Base-by-base conservation (phyloP, 2,329 filamentous ascomycete genomes). In the Diplocarpon rosae region DNA sequence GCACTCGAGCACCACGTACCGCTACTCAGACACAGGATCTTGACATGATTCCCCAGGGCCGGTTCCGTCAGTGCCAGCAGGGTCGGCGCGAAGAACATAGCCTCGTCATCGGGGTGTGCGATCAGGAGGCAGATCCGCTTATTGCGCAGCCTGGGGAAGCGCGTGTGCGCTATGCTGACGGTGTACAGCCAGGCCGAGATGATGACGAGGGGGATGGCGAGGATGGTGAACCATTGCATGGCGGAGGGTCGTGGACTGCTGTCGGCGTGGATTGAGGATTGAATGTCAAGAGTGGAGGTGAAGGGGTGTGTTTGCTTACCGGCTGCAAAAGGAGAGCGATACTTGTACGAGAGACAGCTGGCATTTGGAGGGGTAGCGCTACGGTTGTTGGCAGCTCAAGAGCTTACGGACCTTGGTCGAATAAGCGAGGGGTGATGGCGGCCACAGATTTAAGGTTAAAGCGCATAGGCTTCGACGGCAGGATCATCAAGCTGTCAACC, bases 1-100 rank as follows among this genome's bases (percentile, higher is more conserved):
- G n/a, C 10, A 20, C 36, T 3, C 37, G 15, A 17, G 14, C 13
- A 11, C 13, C 13, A 14, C 46, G 57, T 66, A 81, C 85, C 89
- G 53, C 80, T 90, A 65, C 85, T 93, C 52, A 98, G 69, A 66
- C 92, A 98, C 45, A 96, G 68, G 51, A 98, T 94, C 67, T 93
- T 92, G 60, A 98, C 75, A 61, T 93, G 87, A 66, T 98, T 96
- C 3, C 85, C 84, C 15, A 83, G 72, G 47, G 80, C 77, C 3
- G 87, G 86, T 12, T 76, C 72, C 14, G 88, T 90, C 46, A 98
- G 75, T n/a, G 85, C 80, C 56, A 93, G 73, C 12, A 96, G 72
- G 0, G 87, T 85, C 0, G 92, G 92, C 51, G 88, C 80, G 66
- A 98, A 98, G 72, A 98, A 98, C 92, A 98, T 98, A 64, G 90